Conservation (phyloP, 805 yeast genomes). For the Kuraishia floccosa region DNA sequence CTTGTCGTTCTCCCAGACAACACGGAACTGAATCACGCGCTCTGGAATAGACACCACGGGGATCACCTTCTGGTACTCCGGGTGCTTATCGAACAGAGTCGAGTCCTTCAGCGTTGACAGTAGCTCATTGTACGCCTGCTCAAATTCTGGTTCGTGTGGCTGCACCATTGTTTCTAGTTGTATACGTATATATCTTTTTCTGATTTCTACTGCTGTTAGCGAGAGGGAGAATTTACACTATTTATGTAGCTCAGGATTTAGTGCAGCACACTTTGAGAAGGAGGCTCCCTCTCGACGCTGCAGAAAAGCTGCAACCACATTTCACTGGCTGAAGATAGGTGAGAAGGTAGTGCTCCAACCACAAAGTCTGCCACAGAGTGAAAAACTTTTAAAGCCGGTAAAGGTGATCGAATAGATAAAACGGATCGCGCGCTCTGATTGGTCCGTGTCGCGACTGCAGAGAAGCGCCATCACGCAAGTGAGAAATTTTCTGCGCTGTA, state of each 20-base stretch:
- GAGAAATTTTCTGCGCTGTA: too few species aligned
- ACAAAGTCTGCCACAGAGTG: neutral
- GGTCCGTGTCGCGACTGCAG: too few species aligned
- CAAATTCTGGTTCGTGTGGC: constrained; percentile 96
- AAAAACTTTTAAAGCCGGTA: neutral
- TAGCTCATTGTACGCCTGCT: constrained; percentile 96
- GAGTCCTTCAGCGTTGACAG: constrained; percentile 84
- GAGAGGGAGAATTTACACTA: too few species aligned
- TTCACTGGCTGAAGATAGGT: constrained; percentile 1
- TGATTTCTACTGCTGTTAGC: neutral
- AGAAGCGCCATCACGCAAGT: too few species aligned
- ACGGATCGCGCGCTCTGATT: too few species aligned
- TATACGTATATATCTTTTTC: neutral
- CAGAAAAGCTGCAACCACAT: too few species aligned
- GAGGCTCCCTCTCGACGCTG: too few species aligned
- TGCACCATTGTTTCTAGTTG: constrained; percentile 41
- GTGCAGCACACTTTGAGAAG: too few species aligned
- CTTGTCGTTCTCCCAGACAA: constrained; percentile 93
- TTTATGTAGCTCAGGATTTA: too few species aligned
- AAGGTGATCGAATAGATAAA: constrained; percentile 1
- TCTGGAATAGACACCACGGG: constrained; percentile 92
- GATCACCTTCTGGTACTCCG: constrained; percentile 79
- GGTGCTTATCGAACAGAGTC: constrained; percentile 78
- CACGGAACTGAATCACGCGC: constrained; percentile 94
- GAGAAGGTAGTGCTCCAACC: neutral